phyloP scores from a whole-genome alignment of 1,284 basidiomycete genomes.

The Cryptococcus sp. region DNA sequence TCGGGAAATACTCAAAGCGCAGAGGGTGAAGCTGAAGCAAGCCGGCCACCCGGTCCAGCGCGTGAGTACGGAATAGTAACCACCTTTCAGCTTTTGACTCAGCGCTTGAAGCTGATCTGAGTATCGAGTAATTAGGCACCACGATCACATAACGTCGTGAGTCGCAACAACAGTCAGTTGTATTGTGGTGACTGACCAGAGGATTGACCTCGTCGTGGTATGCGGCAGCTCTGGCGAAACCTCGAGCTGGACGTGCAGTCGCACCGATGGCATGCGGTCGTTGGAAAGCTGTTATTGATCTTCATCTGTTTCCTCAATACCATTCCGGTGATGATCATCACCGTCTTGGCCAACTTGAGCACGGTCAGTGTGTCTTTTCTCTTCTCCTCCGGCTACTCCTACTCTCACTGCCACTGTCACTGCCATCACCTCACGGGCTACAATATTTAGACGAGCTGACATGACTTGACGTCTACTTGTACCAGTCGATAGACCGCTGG shows the following conservation, averaged over 20 bases:
- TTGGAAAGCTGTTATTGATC: conserved; percentile 26
- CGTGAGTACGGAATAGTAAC: conserved; percentile 6
- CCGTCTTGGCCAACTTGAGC: conserved; percentile 34
- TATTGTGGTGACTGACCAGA: no score
- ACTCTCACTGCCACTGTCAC: neutral
- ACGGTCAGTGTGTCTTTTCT: conserved; percentile 20
- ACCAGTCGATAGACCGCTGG: conserved; percentile 18
- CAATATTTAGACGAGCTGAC: neutral
- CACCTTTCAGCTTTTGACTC: neutral
- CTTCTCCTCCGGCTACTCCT: no score
- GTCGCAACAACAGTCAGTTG: neutral
- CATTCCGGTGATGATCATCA: conserved; percentile 36
- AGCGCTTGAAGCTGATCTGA: neutral
- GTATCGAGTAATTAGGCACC: conserved; percentile 16
- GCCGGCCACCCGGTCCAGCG: conserved; percentile 17
- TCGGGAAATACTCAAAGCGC: conserved; percentile 16
- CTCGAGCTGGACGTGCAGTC: conserved; percentile 29
- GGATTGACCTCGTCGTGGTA: no score
- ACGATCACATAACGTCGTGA: conserved; percentile 26
- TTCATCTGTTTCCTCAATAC: conserved; percentile 38
- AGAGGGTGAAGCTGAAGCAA: conserved; percentile 11
- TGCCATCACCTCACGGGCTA: neutral
- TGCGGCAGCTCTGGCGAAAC: conserved; percentile 43
- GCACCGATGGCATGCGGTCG: conserved; percentile 17
- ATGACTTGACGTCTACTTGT: neutral